Evolutionary conservation across 2,329 filamentous ascomycete species (phyloP), one percentile per base, ranked within the genome.

Genomic region (Orbilia ellipsospora): DNA sequence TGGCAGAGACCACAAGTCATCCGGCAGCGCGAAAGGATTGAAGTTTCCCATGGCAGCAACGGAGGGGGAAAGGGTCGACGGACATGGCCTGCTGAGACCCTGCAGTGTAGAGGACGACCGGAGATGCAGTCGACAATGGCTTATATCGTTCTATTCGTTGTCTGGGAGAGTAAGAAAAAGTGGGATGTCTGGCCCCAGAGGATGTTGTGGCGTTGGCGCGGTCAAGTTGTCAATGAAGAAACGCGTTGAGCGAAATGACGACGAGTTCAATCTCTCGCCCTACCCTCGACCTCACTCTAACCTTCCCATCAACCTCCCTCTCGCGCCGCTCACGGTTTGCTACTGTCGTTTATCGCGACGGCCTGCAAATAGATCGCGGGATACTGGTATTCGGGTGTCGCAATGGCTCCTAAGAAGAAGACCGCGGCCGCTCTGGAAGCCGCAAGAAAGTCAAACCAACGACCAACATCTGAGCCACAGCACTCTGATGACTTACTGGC

Each of bases 381-480:
- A 82, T 86, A 80, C 78, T 85, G 81, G 80, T 88, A 84, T 85
- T 89, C 81, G 84, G 85, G 82, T 61, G 86, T 55, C 51, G 62
- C 55, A 52, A 77, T 77, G 73, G 66, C 57, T 12, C 73, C 73
- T 10, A 77, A 72, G 61, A 77, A 72, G 66, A 64, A 66, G 54
- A 54, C 59, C 13, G 42, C 55, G 10, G 56, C 61, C 10, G 64
- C 44, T 54, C 52, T 26, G 12, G 68, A 65, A n/a, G 42, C 61
- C 10, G 12, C 54, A 79, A 78, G 79, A 80, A 82, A 78, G 76
- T 78, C 77, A 75, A 78, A 77, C 65, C 70, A 77, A 81, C 83
- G 83, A 74, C 80, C 82, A n/a, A 81, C 82, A 16, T 83, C 83
- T 73, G 84, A 89, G 76, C 80, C 85, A 23, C 69, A 77, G 15